phyloP scores from a whole-genome alignment of 345 rosid species.

The Lepidium sativum region DNA sequence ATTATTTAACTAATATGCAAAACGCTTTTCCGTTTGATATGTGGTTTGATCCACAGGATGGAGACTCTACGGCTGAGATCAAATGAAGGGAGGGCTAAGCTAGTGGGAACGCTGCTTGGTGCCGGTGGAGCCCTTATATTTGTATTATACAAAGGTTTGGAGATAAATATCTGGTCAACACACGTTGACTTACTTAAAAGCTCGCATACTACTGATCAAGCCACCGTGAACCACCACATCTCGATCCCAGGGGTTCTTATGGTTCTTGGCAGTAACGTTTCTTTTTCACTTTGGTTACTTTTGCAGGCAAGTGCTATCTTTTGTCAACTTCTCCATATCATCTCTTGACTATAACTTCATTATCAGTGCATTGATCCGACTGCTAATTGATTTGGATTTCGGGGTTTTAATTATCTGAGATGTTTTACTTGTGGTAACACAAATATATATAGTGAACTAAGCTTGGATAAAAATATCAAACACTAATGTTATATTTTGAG shows the following conservation, averaged over 20 bases:
- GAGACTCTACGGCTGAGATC: slow-evolving; percentile 30
- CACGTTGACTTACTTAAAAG: slow-evolving; percentile 20
- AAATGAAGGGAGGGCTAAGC: slow-evolving; percentile 39
- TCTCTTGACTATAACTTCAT: neutral
- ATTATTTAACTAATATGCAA: too few species aligned
- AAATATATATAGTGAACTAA: too few species aligned
- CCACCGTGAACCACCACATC: slow-evolving; percentile 8
- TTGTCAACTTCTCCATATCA: too few species aligned
- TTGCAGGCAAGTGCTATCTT: slow-evolving; percentile 22
- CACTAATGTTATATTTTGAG: too few species aligned
- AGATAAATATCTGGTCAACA: slow-evolving; percentile 33
- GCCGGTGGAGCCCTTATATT: slow-evolving; percentile 45
- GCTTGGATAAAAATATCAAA: neutral
- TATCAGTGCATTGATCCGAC: neutral
- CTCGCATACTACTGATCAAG: slow-evolving; percentile 8
- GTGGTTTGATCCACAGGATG: slow-evolving; percentile 13
- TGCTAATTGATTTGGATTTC: neutral
- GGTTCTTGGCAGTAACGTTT: slow-evolving; percentile 23
- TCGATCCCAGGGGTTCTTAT: slow-evolving; percentile 24
- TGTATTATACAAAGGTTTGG: slow-evolving; percentile 44
- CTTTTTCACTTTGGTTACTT: slow-evolving; percentile 27
- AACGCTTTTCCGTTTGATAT: too few species aligned
- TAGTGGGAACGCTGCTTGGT: slow-evolving; percentile 38
- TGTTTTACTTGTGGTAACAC: neutral
- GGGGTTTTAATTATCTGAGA: neutral